These are phyloP conservation scores for Aspergillus kassunensis DNA, from an alignment of 495 filamentous ascomycete genomes.

Conservation along the genomic window DNA sequence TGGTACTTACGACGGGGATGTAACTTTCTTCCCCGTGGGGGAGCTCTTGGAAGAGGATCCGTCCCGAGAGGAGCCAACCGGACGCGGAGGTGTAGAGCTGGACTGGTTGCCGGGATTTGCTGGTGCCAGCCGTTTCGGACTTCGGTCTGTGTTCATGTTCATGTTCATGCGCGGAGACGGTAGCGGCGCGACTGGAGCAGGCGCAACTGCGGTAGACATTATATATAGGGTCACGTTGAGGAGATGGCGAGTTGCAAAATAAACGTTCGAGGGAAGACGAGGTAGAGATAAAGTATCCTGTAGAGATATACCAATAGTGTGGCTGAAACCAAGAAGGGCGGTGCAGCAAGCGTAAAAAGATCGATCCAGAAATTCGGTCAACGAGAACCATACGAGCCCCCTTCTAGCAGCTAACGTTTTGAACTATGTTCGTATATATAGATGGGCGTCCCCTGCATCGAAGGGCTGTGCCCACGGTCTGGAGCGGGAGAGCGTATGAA, in stretches of 20 bases:
- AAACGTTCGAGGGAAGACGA: neutral
- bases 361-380: neutral
- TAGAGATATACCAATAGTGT: neutral
- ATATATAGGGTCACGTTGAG: constrained; percentile 13
- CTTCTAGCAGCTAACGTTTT: neutral
- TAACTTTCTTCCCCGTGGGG: constrained; percentile 49
- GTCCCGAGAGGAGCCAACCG: constrained; percentile 35
- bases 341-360: constrained; percentile 3
- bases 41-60: constrained; percentile 37
- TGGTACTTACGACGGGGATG: constrained; percentile 51
- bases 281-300: neutral
- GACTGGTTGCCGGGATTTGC: constrained; percentile 25
- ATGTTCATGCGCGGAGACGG: constrained; percentile 45
- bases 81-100: constrained; percentile 36
- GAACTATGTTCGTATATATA: constrained; percentile 16
- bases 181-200: constrained; percentile 43
- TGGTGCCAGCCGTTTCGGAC: constrained; percentile 46
- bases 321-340: neutral
- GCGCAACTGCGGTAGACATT: constrained; percentile 54
- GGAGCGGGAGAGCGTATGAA: constrained; percentile 8
- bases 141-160: constrained; percentile 43
- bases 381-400: constrained; percentile 6
- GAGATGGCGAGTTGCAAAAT: neutral
- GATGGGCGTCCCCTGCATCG: neutral
- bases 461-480: constrained; percentile 11